A percentile compares a stretch with the other conserved stretches of the same genome.
Conservation (phyloP, 441 rosid species). For the Metrosideros polymorpha region DNA sequence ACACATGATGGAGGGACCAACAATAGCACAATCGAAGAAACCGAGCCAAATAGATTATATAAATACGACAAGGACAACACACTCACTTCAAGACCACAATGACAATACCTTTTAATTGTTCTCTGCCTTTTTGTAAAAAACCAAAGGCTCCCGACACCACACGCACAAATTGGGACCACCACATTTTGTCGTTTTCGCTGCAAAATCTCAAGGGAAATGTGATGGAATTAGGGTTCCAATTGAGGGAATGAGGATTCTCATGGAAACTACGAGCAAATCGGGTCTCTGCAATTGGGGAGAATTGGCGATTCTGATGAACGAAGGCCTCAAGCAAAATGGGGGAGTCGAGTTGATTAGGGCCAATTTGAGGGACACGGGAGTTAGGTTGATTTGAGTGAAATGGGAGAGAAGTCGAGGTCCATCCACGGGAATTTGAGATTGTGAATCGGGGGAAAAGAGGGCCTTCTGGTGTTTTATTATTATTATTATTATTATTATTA, state of each 20-base stretch:
- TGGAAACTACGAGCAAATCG: background rate
- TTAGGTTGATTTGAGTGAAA: no score
- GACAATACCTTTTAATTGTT: background rate
- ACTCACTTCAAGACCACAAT: background rate
- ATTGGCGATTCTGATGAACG: background rate
- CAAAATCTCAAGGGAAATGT: background rate
- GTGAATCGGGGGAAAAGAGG: background rate
- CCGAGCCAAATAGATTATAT: background rate
- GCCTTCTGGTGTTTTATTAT: background rate
- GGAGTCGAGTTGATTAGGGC: background rate
- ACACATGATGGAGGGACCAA: background rate
- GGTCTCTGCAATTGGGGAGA: background rate
- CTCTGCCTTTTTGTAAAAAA: background rate
- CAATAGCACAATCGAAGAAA: background rate
- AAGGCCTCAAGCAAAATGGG: background rate
- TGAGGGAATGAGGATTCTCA: background rate
- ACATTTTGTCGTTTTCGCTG: background rate
- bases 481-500: no score
- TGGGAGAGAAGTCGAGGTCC: background rate
- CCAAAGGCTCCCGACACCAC: background rate
- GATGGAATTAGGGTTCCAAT: background rate
- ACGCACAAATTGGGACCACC: background rate
- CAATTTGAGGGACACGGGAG: background rate
- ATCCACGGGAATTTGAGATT: background rate
- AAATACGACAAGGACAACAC: background rate